Conservation (phyloP, 2,329 filamentous ascomycete species). For the Colletotrichum musicola region DNA sequence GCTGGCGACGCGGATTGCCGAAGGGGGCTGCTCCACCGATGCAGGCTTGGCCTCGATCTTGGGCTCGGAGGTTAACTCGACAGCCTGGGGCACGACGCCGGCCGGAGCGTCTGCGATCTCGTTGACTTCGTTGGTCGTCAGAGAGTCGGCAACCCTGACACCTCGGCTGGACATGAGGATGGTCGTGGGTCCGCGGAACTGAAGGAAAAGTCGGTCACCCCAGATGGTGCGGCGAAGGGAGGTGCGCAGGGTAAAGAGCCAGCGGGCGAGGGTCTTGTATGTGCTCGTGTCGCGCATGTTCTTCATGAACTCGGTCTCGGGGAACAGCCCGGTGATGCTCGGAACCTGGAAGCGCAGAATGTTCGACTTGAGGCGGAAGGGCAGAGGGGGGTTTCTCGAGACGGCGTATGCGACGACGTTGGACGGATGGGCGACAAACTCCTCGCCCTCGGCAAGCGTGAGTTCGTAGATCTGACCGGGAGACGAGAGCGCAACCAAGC, state of each 20-base stretch:
- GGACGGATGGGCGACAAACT: conserved; percentile 91
- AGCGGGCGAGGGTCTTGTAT: conserved; percentile 77
- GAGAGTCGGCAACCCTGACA: conserved; percentile 79
- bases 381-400: conserved; percentile 77
- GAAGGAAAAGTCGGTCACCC: conserved; percentile 93
- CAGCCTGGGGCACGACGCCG: conserved; percentile 73
- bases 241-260: conserved; percentile 79
- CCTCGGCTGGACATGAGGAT: conserved; percentile 91
- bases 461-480: conserved; percentile 92
- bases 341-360: conserved; percentile 84
- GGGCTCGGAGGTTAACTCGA: conserved; percentile 60
- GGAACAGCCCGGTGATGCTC: conserved; percentile 72
- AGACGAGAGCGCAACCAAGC: conserved; percentile 85
- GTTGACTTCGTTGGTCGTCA: conserved; percentile 84
- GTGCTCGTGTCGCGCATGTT: conserved; percentile 77
- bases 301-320: conserved; percentile 79
- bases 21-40: conserved; percentile 51
- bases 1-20: conserved; percentile 67
- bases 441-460: conserved; percentile 83
- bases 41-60: conserved; percentile 48
- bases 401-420: conserved; percentile 93
- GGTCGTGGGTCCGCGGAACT: conserved; percentile 88
- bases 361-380: conserved; percentile 88
- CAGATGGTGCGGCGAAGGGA: conserved; percentile 86
- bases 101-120: conserved; percentile 89